Evolutionary conservation across 805 yeast species (phyloP), one percentile per base, ranked within the genome.

Genomic region (Starmerella davenportii): DNA sequence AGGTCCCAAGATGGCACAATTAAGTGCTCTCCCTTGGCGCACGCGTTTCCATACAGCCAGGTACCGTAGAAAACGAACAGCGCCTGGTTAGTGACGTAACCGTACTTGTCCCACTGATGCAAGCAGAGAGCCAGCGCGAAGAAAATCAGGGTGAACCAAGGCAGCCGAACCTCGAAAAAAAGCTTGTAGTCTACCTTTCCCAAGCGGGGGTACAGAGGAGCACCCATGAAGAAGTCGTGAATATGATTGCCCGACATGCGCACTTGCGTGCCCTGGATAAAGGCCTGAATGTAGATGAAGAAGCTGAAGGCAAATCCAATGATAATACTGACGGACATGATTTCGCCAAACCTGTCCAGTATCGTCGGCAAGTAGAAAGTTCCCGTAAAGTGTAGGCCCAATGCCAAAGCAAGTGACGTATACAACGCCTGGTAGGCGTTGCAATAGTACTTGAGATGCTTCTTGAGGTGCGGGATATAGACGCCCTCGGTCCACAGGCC

Each of bases 1-100:
- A 90, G 87, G 60, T 90, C 98, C 96, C 98, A 90, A 16, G 94
- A 79, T 51, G 96, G 94, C 45, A 85, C 93, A 57, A 90, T 90
- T 51, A 87, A 66, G 58, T 90, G 96, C 62, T 90, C 98, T 51
- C 96, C 98, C 62, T 90, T 90, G 41, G 93, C 76, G 61, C 96
- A 87, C 2, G 95, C 95, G 55, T 90, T 87, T 44, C 93, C 94
- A 55, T 90, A 90, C 36, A 84, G 64, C 79, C 92, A 90, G 58
- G 87, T 92, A 13, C 93, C 95, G 43, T 78, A 62, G 48, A 80
- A 60, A 30, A 84, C 65, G 46, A 78, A 73, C 35, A 66, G 64
- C 34, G 81, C 75, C 61, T 82, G 93, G 30, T 84, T 72, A 5
- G 85, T 60, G 17, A 79, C 77, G 46, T 68, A 65, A 19, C 98